Base-by-base conservation (phyloP, 768 basidiomycete genomes). In the Podaxis carcinomalis region DNA sequence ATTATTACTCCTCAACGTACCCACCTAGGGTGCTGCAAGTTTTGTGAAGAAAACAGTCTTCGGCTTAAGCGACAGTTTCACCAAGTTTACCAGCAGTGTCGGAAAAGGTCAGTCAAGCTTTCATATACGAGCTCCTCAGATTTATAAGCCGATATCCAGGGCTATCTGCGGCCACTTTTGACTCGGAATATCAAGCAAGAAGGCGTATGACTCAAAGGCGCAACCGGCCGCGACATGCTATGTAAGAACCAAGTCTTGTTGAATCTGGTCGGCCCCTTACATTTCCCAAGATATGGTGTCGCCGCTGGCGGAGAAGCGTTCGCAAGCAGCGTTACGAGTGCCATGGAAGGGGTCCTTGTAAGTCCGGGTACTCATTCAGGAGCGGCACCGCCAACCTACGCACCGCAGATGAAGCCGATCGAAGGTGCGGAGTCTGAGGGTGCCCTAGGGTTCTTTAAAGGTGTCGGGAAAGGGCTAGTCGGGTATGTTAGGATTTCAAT, bases 11-110 rank as follows among this genome's bases (percentile, higher is more conserved):
- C 13, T 25, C 4, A 23, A 49, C 47, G 21, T 19, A 49, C 11
- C 47, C 27, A 21, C 36, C n/a, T 67, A 95, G 90, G 97, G 97
- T 49, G 96, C 96, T 0, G 94, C 95, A 5, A 98, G 95, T 70
- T 95, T 99, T 66, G 91, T 98, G 57, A 98, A 98, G 80, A 99
- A 99, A 78, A 97, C 96, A 0, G 92, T 98, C 5, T 99, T 98
- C 67, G 97, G 97, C 39, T 72, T 99, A 46, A 91, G 92, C 36
- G 96, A 99, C 69, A 96, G 93, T 70, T 79, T 99, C 70, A 95
- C 95, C n/a, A 98, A 98, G 74, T 89, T 99, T 69, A 98, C 97
- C 1, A 93, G 95, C 64, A 97, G 94, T 71, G 87, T 99, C 63
- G 93, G 96, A 46, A 99, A 99, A 82, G 95, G 94, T 91, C 47